Base-by-base conservation (phyloP, 768 basidiomycete species). In the Pholiota microspora region DNA sequence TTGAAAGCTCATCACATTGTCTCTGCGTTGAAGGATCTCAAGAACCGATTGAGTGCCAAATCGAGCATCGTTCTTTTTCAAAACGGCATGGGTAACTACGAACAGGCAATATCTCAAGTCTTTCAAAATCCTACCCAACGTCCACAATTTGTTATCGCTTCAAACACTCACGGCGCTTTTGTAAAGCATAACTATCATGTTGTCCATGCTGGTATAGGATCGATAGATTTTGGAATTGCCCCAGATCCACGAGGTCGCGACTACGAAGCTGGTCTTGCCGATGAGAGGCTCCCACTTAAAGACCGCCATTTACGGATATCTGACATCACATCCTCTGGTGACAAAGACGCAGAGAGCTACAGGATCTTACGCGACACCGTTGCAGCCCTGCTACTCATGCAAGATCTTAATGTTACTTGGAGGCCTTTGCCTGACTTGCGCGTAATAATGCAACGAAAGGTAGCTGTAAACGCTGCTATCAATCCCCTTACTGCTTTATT, bases 61-160 rank as follows among this genome's bases (percentile, higher is more conserved):
- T 89, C 87, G 40, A 96, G 94, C 31, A 85, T 98, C 59, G 90
- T 96, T 2, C 80, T 99, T n/a, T 70, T 98, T 50, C 92, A 96
- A 64, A 96, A 96, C 66, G 96, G 96, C 23, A 90, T 97, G 85
- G 96, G 94, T 9, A 73, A 95, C 7, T 91, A 93, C 68, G 95
- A 98, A 60, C 73, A 83, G 56, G 77, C 97, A 45, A 67, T 92
- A 15, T 64, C 71, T 5, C 62, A 78, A 5, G 62, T 93, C 38
- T 98, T 94, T 68, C 85, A 79, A 16, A 88, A 94, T 67, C 79
- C 85, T 21, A 67, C 76, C 29, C 74, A 77, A 25, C 83, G 95
- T 32, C 95, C 95, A 10, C 86, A 90, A 62, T 93, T 98, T 66
- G 80, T 98, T 59, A 71, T 96, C 50, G 86, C 87, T 12, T 83